Base-by-base conservation (phyloP, 2,329 filamentous ascomycete species). In the Microdochium bolleyi region DNA sequence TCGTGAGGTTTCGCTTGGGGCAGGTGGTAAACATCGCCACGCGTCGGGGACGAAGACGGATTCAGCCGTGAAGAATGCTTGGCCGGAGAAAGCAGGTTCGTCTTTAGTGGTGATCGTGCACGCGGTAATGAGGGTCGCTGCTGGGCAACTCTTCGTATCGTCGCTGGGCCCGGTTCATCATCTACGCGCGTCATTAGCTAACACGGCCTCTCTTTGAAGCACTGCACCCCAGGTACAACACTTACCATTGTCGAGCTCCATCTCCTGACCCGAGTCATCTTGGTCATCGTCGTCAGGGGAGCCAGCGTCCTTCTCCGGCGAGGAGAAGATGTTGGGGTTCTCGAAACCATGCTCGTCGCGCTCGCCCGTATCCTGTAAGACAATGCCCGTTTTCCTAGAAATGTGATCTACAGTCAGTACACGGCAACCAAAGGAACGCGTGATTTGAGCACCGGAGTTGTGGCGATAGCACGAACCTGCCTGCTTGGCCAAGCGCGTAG, bases 271-370 rank as follows among this genome's bases (percentile, higher is more conserved):
- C 57, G 73, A 63, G 13, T 67, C 60, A 11, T 64, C 60, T 38
- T 68, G 56, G 24, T 62, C 58, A 13, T 68, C 65, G 3, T 64
- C 60, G 10, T 25, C 48, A 62, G 62, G 64, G 70, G 56, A 59
- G 46, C 53, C 54, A 13, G 30, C 34, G 50, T 16, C 57, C 62
- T 85, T 88, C 58, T 83, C 80, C 14, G 92, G 91, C 21, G 92
- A 96, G 69, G 96, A 96, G 58, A 97, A 83, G 59, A 83, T 83
- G 34, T 92, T 88, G 54, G 96, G 80, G 34, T 89, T 87, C 67
- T 96, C 90, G 75, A 99, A 84, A 68, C 92, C 94, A 77, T 96
- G 78, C 67, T 95, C 91, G 71, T 97, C 92, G 71, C 90, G 87
- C 55, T 85, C 76, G 51, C 89, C 89, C 52, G 77, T 83, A 63